Evolutionary conservation across 352 stramenopile genomes (phyloP), one percentile per base, ranked within the genome.

Genomic region (Elongisporangium anandrum): DNA sequence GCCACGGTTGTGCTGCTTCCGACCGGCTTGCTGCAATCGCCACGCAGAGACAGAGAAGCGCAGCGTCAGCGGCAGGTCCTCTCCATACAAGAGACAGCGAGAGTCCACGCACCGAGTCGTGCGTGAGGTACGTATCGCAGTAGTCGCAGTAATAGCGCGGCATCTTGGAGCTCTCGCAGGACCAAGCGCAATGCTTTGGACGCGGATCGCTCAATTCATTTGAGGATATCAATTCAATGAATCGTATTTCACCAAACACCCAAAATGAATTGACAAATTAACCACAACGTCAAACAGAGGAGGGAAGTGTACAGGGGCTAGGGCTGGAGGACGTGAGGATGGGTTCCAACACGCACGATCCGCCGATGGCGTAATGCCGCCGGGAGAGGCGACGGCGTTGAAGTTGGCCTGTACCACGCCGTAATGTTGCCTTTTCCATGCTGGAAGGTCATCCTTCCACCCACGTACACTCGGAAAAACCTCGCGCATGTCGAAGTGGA

Each of bases 91-190:
- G 22, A 24, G 2, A 39, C n/a, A 20, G 7, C 10, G 22, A 16
- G 38, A 53, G 21, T 22, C 23, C 21, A 66, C 69, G 61, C 64
- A 96, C 88, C 66, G 91, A 97, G 75, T 97, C 91, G 68, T 98
- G 92, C 63, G 92, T 97, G 60, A 98, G 83, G 69, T 98, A 98
- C 54, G 91, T 97, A 67, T 97, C 90, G 70, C 92, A 97, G 73
- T 97, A 97, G 73, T 97, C 91, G 73, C 91, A 97, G 74, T 97
- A 97, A 76, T 97, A 97, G 63, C 91, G 87, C 68, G 89, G 90
- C 89, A 97, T 97, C 17, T 54, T 70, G 41, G 21, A 5, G 55
- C 50, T 55, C 50, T 22, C 26, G 34, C 17, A 23, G 54, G 22
- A 34, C 26, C 39, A 38, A 26, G 23, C 24, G 26, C 24, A 22